A percentile compares a stretch with the other conserved stretches of the same genome.
phyloP scores from a whole-genome alignment of 495 filamentous ascomycete genomes.

The Ramalina intermedia region DNA sequence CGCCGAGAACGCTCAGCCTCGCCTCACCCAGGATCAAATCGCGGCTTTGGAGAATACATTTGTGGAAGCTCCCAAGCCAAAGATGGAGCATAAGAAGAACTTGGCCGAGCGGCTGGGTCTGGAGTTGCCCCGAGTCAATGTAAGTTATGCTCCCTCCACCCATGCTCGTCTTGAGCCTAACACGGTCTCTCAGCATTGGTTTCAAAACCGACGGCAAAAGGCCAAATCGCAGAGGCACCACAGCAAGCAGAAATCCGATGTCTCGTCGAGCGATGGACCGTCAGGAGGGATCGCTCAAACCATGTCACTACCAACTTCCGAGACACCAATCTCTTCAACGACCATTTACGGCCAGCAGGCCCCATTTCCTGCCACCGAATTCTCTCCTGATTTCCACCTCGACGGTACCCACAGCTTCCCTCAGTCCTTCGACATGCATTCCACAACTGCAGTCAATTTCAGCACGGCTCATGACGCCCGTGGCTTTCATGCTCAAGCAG shows the following conservation, averaged over 20 bases:
- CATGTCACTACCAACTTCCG: not conserved
- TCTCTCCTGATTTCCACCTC: not conserved
- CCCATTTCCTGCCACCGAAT: not conserved
- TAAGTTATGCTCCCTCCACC: conserved; percentile 27
- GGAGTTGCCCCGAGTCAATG: conserved; percentile 62
- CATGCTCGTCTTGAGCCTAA: conserved; percentile 9
- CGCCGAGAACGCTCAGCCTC: conserved; percentile 38
- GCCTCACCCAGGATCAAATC: conserved; percentile 70
- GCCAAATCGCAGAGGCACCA: conserved; percentile 65
- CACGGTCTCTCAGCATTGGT: conserved; percentile 58
- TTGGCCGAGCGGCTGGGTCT: conserved; percentile 59
- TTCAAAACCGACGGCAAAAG: conserved; percentile 76
- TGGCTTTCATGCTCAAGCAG: not conserved
- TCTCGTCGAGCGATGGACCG: conserved; percentile 12
- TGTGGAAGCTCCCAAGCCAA: conserved; percentile 61
- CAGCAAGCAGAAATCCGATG: conserved; percentile 22
- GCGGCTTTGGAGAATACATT: conserved; percentile 64
- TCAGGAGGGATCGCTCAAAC: not conserved
- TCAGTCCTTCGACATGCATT: no score
- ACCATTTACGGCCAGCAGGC: not conserved
- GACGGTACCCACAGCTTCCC: not conserved
- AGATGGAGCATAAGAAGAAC: conserved; percentile 58
- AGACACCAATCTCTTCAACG: not conserved
- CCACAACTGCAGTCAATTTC: no score
- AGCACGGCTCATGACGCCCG: not conserved